These are phyloP conservation scores for Cutaneotrichosporon cyanovorans DNA, from an alignment of 1,284 basidiomycete genomes.

Conservation along the genomic window DNA sequence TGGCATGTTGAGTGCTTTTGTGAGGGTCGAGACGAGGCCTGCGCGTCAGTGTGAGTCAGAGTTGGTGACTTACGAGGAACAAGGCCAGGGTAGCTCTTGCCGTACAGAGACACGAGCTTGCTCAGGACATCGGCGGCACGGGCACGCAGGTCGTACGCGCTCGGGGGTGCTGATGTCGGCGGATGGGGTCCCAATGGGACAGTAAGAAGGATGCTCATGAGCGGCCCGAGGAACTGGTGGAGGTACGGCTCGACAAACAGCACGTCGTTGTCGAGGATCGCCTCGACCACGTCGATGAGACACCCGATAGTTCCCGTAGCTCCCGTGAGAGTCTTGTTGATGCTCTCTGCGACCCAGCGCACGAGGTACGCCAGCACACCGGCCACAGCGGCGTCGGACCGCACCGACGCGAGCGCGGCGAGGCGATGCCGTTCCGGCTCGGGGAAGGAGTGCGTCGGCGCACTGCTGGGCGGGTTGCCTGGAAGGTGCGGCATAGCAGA, in stretches of 20 bases:
- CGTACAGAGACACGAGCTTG: slow-evolving; percentile 53
- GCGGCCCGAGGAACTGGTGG: slow-evolving; percentile 88
- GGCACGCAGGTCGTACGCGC: slow-evolving; percentile 56
- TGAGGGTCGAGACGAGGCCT: slow-evolving; percentile 84
- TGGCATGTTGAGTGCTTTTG: slow-evolving; percentile 59
- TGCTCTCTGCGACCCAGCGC: slow-evolving; percentile 86
- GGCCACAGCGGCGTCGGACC: slow-evolving; percentile 84
- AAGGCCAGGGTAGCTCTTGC: slow-evolving; percentile 50
- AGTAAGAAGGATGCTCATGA: slow-evolving; percentile 83
- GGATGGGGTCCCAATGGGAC: slow-evolving; percentile 56
- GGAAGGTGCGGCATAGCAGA: slow-evolving; percentile 44
- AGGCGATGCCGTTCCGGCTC: slow-evolving; percentile 55
- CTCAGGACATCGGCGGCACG: slow-evolving; percentile 74
- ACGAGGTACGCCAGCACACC: slow-evolving; percentile 93
- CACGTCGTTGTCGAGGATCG: slow-evolving; percentile 72
- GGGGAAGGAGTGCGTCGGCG: slow-evolving; percentile 21
- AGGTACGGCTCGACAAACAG: slow-evolving; percentile 97
- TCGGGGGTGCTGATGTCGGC: slow-evolving; percentile 22
- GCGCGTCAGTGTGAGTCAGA: slow-evolving; percentile 28
- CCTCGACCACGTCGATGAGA: slow-evolving; percentile 70
- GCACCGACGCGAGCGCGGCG: slow-evolving; percentile 81
- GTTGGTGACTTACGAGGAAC: slow-evolving; percentile 36
- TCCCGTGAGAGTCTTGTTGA: slow-evolving; percentile 51
- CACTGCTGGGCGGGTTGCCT: slow-evolving; percentile 16
- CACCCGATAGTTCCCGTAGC: slow-evolving; percentile 65